A percentile compares a stretch with the other conserved stretches of the same genome.
Evolutionary conservation across 805 yeast species (phyloP).

Genomic region (Torulaspora microellipsoides): DNA sequence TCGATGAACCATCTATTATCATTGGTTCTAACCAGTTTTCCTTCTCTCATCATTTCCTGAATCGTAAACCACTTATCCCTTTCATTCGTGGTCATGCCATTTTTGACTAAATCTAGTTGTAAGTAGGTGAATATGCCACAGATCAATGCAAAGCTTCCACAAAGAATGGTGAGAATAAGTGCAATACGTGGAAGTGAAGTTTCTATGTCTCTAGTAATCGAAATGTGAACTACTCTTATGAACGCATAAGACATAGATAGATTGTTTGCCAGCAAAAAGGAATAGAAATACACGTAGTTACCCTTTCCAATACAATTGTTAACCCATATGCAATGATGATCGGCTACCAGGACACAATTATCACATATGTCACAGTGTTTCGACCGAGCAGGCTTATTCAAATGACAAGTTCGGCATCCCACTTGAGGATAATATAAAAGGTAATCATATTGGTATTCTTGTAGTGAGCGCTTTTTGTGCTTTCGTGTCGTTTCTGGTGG

Average conservation of each 20-base stretch:
- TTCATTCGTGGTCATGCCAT: slow-evolving; percentile 77
- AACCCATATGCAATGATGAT: slow-evolving; percentile 71
- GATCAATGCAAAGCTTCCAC: slow-evolving; percentile 42
- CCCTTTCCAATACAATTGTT: slow-evolving; percentile 71
- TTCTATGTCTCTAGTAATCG: slow-evolving; percentile 4
- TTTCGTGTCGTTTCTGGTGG: slow-evolving; percentile 16
- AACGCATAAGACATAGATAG: slow-evolving; percentile 43
- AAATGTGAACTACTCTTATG: slow-evolving; percentile 19
- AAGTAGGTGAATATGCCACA: slow-evolving; percentile 40
- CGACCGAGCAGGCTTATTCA: slow-evolving; percentile 65
- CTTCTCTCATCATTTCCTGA: slow-evolving; percentile 45
- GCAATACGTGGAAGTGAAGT: slow-evolving; percentile 16
- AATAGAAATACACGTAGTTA: slow-evolving; percentile 58
- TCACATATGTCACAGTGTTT: slow-evolving; percentile 72
- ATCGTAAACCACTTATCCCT: slow-evolving; percentile 65
- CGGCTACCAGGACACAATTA: slow-evolving; percentile 57
- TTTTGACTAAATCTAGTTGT: slow-evolving; percentile 48
- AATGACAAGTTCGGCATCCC: slow-evolving; percentile 54
- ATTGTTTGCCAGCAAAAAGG: slow-evolving; percentile 49
- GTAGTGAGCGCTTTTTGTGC: slow-evolving; percentile 1
- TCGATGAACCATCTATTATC: slow-evolving; percentile 17
- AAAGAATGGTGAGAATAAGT: slow-evolving; percentile 42
- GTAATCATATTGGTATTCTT: slow-evolving; percentile 41
- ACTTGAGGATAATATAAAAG: slow-evolving; percentile 48
- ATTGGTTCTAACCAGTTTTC: slow-evolving; percentile 30